phyloP scores from a whole-genome alignment of 2,329 filamentous ascomycete species.

The Verticillium dahliae region DNA sequence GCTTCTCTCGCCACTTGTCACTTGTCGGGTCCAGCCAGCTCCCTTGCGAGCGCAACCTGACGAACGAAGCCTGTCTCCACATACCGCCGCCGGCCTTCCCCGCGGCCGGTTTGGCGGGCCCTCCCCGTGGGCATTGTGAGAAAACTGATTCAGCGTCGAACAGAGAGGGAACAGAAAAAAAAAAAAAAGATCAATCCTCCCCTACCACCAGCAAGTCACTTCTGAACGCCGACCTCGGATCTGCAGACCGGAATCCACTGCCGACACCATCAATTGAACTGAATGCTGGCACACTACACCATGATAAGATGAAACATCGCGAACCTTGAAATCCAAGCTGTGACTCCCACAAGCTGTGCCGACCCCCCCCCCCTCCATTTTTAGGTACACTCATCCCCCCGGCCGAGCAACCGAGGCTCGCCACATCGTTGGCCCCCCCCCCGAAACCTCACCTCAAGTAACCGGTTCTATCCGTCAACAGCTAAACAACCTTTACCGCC shows the following conservation, averaged over 20 bases:
- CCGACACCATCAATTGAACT: not conserved
- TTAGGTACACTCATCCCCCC: not conserved
- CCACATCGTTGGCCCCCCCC: not conserved
- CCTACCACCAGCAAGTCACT: not conserved
- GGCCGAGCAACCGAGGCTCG: slow-evolving; percentile 9
- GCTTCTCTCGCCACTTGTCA: too few species aligned
- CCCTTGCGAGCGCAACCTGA: not conserved
- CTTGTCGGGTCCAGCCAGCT: too few species aligned
- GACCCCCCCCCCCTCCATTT: not conserved
- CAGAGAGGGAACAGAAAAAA: too few species aligned
- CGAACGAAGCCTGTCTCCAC: not conserved
- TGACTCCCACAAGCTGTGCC: not conserved
- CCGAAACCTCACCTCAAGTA: not conserved
- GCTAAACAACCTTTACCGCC: not conserved
- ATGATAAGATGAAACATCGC: not conserved
- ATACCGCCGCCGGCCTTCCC: not conserved
- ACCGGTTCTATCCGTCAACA: not conserved
- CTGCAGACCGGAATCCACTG: not conserved
- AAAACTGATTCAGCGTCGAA: not conserved
- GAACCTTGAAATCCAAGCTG: not conserved
- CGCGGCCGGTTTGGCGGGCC: not conserved
- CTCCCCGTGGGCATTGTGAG: not conserved
- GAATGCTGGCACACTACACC: not conserved
- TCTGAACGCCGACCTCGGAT: not conserved
- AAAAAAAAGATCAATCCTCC: not conserved